Base-by-base conservation (phyloP, 345 rosid species). In the Salix exigua region DNA sequence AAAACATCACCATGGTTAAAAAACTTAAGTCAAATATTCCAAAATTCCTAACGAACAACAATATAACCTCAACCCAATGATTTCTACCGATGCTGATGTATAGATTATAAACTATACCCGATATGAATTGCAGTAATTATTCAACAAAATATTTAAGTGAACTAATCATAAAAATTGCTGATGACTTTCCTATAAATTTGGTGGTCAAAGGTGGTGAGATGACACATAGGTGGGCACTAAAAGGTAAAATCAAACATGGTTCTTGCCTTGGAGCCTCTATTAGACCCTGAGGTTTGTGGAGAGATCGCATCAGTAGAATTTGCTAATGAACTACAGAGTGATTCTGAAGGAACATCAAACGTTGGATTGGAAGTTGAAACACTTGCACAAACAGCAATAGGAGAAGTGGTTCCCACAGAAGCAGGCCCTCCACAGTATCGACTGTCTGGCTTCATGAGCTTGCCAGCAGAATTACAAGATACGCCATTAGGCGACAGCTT, bases 251-350 rank as follows among this genome's bases (percentile, higher is more conserved):
- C 18, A 50, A 69, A 69, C 25, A 23, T 11, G 7, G 28, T 28
- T 26, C 10, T 77, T 82, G 91, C 97, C 95, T 90, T 91, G 13
- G 88, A 75, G 77, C 80, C 85, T 79, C 81, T 87, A 76, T 82
- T 76, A 63, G 86, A 58, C 69, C 83, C 89, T 78, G 74, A 76
- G 77, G 77, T 83, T 84, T 82, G 87, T 18, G 83, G 84, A 75
- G 88, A 86, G 51, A 77, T 82, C 48, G 78, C 62, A 74, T 84
- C 89, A 44, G 82, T 64, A 62, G 91, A 79, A 85, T 86, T 61
- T 77, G 86, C 77, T 63, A 66, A 70, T 16, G 81, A 72, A 77
- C 75, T 79, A 28, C 55, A 62, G 72, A 17, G 68, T 44, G 81
- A 66, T 67, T 81, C 88, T 7, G 81, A 78, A 61, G 78, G 53